phyloP scores from a whole-genome alignment of 768 basidiomycete genomes.

The Xerocomellus intermedius region DNA sequence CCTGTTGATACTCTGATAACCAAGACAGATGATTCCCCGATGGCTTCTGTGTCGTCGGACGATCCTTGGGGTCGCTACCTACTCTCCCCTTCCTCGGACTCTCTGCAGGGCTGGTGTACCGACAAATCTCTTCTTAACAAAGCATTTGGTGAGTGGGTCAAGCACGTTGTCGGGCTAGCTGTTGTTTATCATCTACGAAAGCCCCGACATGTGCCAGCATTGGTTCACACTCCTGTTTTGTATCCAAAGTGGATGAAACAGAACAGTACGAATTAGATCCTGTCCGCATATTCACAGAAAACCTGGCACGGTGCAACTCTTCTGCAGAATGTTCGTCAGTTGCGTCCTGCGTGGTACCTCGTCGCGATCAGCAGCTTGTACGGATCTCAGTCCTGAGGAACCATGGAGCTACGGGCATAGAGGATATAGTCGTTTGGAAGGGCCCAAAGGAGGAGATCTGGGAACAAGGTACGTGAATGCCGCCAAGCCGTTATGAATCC shows the following conservation, averaged over 20 bases:
- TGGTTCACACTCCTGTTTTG: constrained; percentile 43
- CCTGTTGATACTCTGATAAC: constrained; percentile 58
- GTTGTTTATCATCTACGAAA: constrained; percentile 1
- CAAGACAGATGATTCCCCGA: constrained; percentile 57
- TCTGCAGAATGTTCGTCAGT: constrained; percentile 36
- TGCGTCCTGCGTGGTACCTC: constrained; percentile 54
- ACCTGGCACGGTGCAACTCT: constrained; percentile 40
- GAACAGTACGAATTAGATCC: constrained; percentile 57
- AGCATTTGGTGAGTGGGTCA: constrained; percentile 11
- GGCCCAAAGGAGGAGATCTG: constrained; percentile 65
- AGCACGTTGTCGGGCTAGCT: not conserved
- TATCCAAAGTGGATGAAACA: constrained; percentile 27
- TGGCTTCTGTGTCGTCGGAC: constrained; percentile 32
- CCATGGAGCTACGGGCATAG: not conserved
- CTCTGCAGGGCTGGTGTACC: constrained; percentile 62
- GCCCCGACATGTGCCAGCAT: constrained; percentile 7
- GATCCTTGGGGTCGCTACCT: constrained; percentile 53
- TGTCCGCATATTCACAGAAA: constrained; percentile 43
- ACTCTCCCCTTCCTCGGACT: constrained; percentile 11
- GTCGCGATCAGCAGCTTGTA: constrained; percentile 49
- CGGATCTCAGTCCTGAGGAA: constrained; percentile 46
- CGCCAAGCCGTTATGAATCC: not conserved
- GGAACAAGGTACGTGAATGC: constrained; percentile 54
- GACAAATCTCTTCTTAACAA: constrained; percentile 33
- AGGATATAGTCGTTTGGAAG: constrained; percentile 65